Percentiles rank a stretch among this genome's conserved stretches.
Evolutionary conservation across 2,329 filamentous ascomycete species (phyloP).

Genomic region (Hymenoscyphus scutula): DNA sequence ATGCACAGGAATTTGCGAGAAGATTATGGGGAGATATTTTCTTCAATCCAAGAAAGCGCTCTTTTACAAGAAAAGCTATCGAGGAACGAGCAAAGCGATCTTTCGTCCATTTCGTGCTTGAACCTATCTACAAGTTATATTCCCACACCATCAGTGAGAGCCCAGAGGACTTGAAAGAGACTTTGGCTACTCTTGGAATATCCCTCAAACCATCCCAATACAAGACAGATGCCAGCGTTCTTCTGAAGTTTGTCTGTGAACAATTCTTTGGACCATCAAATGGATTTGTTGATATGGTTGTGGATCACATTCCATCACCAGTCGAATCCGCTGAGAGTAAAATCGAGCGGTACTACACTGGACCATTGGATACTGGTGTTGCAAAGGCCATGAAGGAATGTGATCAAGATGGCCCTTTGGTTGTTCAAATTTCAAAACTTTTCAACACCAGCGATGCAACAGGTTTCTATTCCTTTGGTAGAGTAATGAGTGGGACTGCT

Average conservation of each 20-base stretch:
- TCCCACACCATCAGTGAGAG: slow-evolving; percentile 92
- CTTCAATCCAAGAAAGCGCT: slow-evolving; percentile 86
- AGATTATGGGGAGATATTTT: slow-evolving; percentile 96
- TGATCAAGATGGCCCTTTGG: slow-evolving; percentile 83
- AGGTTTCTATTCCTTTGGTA: slow-evolving; percentile 83
- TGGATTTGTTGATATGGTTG: slow-evolving; percentile 94
- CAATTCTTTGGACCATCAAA: slow-evolving; percentile 91
- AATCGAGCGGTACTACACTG: slow-evolving; percentile 87
- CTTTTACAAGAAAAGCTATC: slow-evolving; percentile 82
- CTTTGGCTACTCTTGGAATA: slow-evolving; percentile 77
- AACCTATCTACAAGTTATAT: slow-evolving; percentile 97
- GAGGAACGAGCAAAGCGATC: slow-evolving; percentile 80
- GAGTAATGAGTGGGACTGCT: slow-evolving; percentile 89
- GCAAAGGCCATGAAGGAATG: slow-evolving; percentile 78
- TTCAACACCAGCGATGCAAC: slow-evolving; percentile 91
- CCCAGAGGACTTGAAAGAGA: slow-evolving; percentile 77
- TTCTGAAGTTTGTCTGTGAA: slow-evolving; percentile 85
- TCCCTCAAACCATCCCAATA: slow-evolving; percentile 88
- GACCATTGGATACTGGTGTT: slow-evolving; percentile 77
- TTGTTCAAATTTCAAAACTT: slow-evolving; percentile 91
- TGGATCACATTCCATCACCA: slow-evolving; percentile 85
- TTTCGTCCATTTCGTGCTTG: slow-evolving; percentile 91
- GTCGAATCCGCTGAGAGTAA: slow-evolving; percentile 72
- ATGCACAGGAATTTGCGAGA: slow-evolving; percentile 76
- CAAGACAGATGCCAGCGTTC: slow-evolving; percentile 81